These are phyloP conservation scores for Diutina mesorugosa DNA, from an alignment of 1,139 yeast species.

Conservation along the genomic window DNA sequence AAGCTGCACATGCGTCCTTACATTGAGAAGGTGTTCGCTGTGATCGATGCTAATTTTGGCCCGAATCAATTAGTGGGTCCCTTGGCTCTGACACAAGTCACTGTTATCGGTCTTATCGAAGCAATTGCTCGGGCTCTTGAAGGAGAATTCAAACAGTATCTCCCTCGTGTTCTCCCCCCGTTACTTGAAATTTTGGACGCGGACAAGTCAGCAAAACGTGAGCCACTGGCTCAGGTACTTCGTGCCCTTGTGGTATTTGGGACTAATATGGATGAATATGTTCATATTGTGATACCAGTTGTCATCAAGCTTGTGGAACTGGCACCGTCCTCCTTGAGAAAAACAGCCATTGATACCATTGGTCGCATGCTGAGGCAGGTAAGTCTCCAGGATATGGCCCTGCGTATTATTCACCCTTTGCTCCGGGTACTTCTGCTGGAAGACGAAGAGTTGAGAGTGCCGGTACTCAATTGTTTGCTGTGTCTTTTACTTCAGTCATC, in stretches of 20 bases:
- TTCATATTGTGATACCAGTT: constrained; percentile 76
- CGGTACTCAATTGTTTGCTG: constrained; percentile 71
- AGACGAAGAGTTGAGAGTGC: constrained; percentile 49
- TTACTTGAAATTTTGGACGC: constrained; percentile 68
- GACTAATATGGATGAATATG: constrained; percentile 74
- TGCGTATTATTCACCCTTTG: constrained; percentile 80
- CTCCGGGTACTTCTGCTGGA: constrained; percentile 48
- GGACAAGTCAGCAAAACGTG: constrained; percentile 53
- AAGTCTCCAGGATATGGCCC: constrained; percentile 75
- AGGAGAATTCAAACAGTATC: constrained; percentile 79
- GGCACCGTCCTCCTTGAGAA: constrained; percentile 45
- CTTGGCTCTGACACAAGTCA: constrained; percentile 32
- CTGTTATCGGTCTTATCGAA: constrained; percentile 72
- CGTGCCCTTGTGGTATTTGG: constrained; percentile 87
- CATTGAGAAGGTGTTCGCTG: constrained; percentile 62
- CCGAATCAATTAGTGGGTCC: constrained; percentile 26
- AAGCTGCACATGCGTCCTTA: constrained; percentile 84
- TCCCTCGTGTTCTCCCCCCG: constrained; percentile 67
- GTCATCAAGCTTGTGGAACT: constrained; percentile 71
- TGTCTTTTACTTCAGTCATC: constrained; percentile 73
- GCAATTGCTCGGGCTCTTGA: constrained; percentile 77
- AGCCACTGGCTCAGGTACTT: constrained; percentile 64
- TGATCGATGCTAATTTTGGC: constrained; percentile 59
- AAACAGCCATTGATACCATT: constrained; percentile 71
- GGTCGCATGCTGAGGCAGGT: constrained; percentile 72